Conservation (phyloP, 495 filamentous ascomycete genomes). For the Venustampulla echinocandica region DNA sequence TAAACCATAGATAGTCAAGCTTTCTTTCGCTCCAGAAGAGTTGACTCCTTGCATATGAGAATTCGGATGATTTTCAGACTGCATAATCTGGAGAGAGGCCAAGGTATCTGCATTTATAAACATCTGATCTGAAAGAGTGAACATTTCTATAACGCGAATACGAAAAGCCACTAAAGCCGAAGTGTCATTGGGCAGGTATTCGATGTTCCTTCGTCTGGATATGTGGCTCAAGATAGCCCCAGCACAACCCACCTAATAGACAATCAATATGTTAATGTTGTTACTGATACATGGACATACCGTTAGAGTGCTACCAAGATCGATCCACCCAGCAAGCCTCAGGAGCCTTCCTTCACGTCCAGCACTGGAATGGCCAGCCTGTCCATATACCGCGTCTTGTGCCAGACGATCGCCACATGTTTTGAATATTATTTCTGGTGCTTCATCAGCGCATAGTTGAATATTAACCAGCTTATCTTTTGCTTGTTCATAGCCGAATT, state of each 20-base stretch:
- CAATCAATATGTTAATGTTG: conserved; percentile 1
- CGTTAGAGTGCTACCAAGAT: conserved; percentile 66
- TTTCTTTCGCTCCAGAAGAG: conserved; percentile 70
- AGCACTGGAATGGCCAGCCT: background rate
- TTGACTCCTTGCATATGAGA: conserved; percentile 71
- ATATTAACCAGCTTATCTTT: conserved; percentile 58
- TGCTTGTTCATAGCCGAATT: conserved; percentile 66
- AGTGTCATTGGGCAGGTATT: conserved; percentile 47
- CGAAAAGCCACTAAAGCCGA: conserved; percentile 42
- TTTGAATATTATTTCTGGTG: conserved; percentile 46
- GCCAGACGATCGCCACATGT: conserved; percentile 44
- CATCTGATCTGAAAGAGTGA: conserved; percentile 68
- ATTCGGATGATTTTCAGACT: conserved; percentile 77
- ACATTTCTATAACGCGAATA: conserved; percentile 66
- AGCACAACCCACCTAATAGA: conserved; percentile 65
- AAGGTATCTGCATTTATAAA: conserved; percentile 77
- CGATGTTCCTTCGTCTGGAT: conserved; percentile 56
- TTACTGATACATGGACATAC: conserved; percentile 25
- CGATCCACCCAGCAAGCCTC: conserved; percentile 62
- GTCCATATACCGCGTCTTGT: background rate
- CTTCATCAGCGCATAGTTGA: conserved; percentile 38
- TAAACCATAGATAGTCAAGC: conserved; percentile 79
- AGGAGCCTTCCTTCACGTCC: conserved; percentile 57
- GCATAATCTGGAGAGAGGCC: conserved; percentile 75
- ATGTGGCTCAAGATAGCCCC: conserved; percentile 78